phyloP scores from a whole-genome alignment of 352 stramenopile genomes.

The Pythium sukuiense region DNA sequence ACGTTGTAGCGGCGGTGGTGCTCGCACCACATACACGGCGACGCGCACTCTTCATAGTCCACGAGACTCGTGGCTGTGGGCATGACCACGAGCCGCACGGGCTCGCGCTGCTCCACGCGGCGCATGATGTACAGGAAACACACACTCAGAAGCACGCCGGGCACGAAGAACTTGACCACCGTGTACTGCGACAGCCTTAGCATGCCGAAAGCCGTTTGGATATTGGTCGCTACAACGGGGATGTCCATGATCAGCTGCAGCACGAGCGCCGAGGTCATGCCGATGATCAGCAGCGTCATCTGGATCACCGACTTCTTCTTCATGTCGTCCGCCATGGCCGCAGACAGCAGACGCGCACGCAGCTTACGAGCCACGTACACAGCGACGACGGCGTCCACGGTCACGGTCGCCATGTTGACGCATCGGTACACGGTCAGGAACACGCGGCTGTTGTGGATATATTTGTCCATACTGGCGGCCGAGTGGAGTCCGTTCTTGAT shows the following conservation, averaged over 20 bases:
- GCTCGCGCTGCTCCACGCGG: conserved; percentile 61
- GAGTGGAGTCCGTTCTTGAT: conserved; percentile 29
- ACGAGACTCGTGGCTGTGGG: conserved; percentile 46
- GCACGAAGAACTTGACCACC: conserved; percentile 56
- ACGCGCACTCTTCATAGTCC: conserved; percentile 74
- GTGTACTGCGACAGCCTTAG: conserved; percentile 43
- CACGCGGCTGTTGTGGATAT: conserved; percentile 20
- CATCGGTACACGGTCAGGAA: conserved; percentile 40
- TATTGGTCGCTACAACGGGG: conserved; percentile 33
- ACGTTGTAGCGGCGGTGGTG: conserved; percentile 67
- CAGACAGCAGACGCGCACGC: conserved; percentile 45
- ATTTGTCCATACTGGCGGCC: conserved; percentile 25
- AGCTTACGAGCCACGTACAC: conserved; percentile 49
- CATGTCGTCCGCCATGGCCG: conserved; percentile 74
- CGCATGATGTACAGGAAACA: conserved; percentile 79
- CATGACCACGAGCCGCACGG: conserved; percentile 49
- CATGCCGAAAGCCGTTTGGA: conserved; percentile 28
- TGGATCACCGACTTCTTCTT: conserved; percentile 72
- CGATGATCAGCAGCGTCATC: conserved; percentile 59
- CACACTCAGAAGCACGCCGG: conserved; percentile 50
- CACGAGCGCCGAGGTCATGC: conserved; percentile 41
- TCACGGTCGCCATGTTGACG: conserved; percentile 46
- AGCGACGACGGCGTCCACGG: conserved; percentile 45
- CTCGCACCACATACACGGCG: conserved; percentile 69
- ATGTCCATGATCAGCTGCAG: conserved; percentile 61